Evolutionary conservation across 1,284 basidiomycete species (phyloP), one percentile per base, ranked within the genome.

Genomic region (Cutaneotrichosporon dermatis): DNA sequence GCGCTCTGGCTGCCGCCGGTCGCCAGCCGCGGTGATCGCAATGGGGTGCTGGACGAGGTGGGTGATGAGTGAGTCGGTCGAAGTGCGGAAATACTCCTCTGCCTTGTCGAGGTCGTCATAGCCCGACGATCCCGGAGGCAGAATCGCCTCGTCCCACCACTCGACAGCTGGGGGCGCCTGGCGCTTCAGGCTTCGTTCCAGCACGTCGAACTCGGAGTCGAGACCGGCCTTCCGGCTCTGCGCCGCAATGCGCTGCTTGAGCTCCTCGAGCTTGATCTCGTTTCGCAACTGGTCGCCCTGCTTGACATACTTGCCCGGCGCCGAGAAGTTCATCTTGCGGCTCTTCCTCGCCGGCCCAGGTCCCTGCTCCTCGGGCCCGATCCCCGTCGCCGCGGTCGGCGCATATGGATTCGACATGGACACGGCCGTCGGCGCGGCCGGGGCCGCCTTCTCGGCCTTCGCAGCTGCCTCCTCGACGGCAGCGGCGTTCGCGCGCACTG

Each of bases 1-100:
- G 70, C 93, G 90, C 54, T 90, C 78, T 13, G 81, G 82, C 5
- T 84, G 82, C 68, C 87, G 85, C 72, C 86, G 86, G 67, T 95
- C 93, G 9, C 84, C 85, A 4, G 92, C 92, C 2, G 90, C 89
- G 42, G 91, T 90, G 59, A 99, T 94, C 3, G 92, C 92, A 60
- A 99, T 98, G 6, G 95, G 96, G 75, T 99, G 95, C 74, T 98
- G 95, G 51, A 99, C 84, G 71, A 96, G 94, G 49, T 91, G 83
- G 15, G 90, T 92, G 62, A 99, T 89, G 0, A 90, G 89, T 4
- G 88, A 88, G 63, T 88, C 84, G 15, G 80, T 74, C 4, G 84
- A 81, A 60, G 90, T 88, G 51, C 85, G 85, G 57, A 88, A 79
- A 36, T 77, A 75, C 15, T 65, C 60, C 15, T 74, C 64, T 8